These are phyloP conservation scores for Colletotrichum navitas DNA, from an alignment of 2,329 filamentous ascomycete genomes.

Conservation along the genomic window DNA sequence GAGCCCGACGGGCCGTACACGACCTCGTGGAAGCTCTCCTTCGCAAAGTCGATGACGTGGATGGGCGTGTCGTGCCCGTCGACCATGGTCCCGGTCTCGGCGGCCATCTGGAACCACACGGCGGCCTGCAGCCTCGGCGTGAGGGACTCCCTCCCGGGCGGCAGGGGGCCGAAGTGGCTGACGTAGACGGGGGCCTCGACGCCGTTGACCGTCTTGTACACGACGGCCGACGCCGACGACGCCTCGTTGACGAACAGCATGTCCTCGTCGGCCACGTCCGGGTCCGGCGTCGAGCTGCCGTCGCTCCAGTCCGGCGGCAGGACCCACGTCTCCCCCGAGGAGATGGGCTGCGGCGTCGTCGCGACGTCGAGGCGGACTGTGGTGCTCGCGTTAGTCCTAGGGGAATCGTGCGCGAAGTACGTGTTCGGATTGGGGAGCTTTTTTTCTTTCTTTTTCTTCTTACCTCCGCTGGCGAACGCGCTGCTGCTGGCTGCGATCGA, in stretches of 20 bases:
- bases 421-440: no score
- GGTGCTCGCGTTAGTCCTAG: neutral
- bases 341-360: slow-evolving; percentile 9
- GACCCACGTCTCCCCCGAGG: neutral
- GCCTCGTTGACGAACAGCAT: slow-evolving; percentile 10
- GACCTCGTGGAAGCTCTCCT: slow-evolving; percentile 10
- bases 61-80: slow-evolving; percentile 7
- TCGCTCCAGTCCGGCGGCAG: slow-evolving; percentile 6
- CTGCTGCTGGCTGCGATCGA: slow-evolving; percentile 16
- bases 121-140: slow-evolving; percentile 7
- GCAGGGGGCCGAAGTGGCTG: slow-evolving; percentile 20
- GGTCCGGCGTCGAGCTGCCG: neutral
- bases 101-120: slow-evolving; percentile 18
- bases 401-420: no score
- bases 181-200: slow-evolving; percentile 12
- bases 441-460: no score
- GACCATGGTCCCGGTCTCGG: slow-evolving; percentile 5
- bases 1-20: slow-evolving; percentile 10
- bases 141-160: neutral
- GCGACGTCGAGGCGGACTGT: slow-evolving; percentile 11
- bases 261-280: neutral
- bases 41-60: slow-evolving; percentile 2
- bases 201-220: slow-evolving; percentile 21
- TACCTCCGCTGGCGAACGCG: slow-evolving; percentile 17
- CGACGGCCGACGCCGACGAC: slow-evolving; percentile 1